Percentiles rank a stretch among this genome's conserved stretches.
Conservation (phyloP, 1,139 yeast genomes). For the Geotrichum candidum region DNA sequence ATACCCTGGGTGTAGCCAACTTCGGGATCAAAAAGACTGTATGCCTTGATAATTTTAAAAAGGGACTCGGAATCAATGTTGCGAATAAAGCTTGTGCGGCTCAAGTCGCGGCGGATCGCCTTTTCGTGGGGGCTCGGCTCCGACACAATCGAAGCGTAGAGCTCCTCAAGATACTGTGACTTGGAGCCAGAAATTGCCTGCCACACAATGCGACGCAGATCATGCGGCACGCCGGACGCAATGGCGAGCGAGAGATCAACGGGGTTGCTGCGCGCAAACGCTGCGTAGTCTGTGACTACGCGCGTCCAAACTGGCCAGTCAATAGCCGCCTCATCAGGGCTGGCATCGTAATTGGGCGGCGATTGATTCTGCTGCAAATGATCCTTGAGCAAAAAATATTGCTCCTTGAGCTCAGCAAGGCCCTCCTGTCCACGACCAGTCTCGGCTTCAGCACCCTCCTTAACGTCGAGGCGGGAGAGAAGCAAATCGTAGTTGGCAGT, state of each 20-base stretch:
- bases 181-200: conserved; percentile 82
- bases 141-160: conserved; percentile 49
- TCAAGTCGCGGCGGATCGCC: conserved; percentile 70
- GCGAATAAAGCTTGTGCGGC: conserved; percentile 71
- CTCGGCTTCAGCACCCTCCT: conserved; percentile 39
- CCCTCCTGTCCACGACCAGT: conserved; percentile 51
- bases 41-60: conserved; percentile 72
- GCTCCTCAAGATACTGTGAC: conserved; percentile 63
- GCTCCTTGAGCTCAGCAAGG: conserved; percentile 44
- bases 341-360: conserved; percentile 14
- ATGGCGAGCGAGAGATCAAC: conserved; percentile 55
- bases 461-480: conserved; percentile 41
- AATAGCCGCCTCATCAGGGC: conserved; percentile 31
- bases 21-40: conserved; percentile 79
- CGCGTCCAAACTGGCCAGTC: conserved; percentile 72
- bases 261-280: conserved; percentile 59
- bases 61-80: conserved; percentile 46
- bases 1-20: conserved; percentile 98
- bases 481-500: conserved; percentile 43
- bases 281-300: conserved; percentile 66
- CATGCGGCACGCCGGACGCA: conserved; percentile 73
- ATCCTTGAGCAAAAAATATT: not conserved
- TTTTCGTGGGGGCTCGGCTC: conserved; percentile 62
- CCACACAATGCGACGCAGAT: conserved; percentile 87
- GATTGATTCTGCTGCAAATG: conserved; percentile 19